phyloP scores from a whole-genome alignment of 2,329 filamentous ascomycete species.

The Diaporthe velutina region DNA sequence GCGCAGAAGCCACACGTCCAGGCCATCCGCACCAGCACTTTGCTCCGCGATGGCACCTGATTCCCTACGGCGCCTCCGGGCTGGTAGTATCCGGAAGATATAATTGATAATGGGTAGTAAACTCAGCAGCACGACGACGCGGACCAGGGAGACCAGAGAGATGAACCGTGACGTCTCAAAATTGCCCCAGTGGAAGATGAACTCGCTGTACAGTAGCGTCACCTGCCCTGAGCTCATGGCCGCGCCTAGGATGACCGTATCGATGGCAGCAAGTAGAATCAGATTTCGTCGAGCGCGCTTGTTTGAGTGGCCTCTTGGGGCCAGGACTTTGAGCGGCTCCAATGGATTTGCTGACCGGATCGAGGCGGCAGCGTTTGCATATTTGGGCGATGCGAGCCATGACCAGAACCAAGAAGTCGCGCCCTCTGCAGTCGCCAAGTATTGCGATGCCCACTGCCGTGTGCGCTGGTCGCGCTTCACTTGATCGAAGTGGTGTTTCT shows the following conservation, averaged over 20 bases:
- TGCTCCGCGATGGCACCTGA: conserved; percentile 57
- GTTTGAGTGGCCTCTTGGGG: conserved; percentile 76
- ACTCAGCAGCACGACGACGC: conserved; percentile 81
- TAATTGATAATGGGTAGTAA: conserved; percentile 84
- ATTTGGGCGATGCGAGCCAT: conserved; percentile 35
- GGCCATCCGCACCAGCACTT: conserved; percentile 78
- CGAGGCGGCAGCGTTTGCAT: conserved; percentile 48
- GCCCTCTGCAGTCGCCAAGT: conserved; percentile 41
- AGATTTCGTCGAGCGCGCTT: conserved; percentile 81
- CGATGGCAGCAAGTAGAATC: conserved; percentile 82
- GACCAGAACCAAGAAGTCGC: conserved; percentile 24
- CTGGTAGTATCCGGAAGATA: conserved; percentile 72
- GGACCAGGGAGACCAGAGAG: conserved; percentile 80
- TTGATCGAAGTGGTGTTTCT: conserved; percentile 70
- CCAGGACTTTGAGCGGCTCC: conserved; percentile 82
- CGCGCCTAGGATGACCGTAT: conserved; percentile 85
- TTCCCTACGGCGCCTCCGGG: conserved; percentile 56
- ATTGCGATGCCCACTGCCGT: conserved; percentile 37
- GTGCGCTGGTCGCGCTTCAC: conserved; percentile 52
- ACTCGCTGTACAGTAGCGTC: conserved; percentile 85
- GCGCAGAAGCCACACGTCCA: conserved; percentile 85
- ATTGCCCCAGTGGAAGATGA: conserved; percentile 85
- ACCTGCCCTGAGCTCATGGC: conserved; percentile 87
- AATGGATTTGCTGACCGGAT: conserved; percentile 74
- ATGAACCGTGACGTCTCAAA: conserved; percentile 85